Conservation (phyloP, 2,329 filamentous ascomycete species). For the Lasiodiplodia gonubiensis region DNA sequence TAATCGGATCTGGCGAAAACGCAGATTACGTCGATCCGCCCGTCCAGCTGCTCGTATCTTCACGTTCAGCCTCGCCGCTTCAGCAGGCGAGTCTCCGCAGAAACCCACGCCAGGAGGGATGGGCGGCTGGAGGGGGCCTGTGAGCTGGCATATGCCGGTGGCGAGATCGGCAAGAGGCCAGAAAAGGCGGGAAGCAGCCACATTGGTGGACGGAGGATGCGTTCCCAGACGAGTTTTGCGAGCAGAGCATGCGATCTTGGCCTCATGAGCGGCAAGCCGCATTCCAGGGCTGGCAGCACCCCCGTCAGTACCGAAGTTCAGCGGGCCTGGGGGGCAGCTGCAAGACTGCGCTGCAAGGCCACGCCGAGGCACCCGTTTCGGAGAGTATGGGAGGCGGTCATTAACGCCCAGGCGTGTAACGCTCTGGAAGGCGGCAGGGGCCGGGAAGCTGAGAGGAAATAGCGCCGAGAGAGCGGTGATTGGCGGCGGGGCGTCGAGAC, state of each 20-base stretch:
- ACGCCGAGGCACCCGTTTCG: conserved; percentile 4
- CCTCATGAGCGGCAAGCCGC: conserved; percentile 11
- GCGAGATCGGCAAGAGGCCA: conserved; percentile 21
- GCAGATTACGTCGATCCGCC: conserved; percentile 24
- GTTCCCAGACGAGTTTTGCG: background rate
- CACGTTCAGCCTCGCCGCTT: conserved; percentile 21
- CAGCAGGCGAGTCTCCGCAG: background rate
- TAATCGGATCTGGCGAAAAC: conserved; percentile 24
- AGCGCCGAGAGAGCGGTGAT: background rate
- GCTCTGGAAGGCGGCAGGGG: conserved; percentile 25
- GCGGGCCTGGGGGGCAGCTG: conserved; percentile 6
- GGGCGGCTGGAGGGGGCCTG: conserved; percentile 14
- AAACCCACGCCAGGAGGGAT: conserved; percentile 8
- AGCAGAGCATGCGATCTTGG: conserved; percentile 12
- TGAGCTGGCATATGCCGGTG: conserved; percentile 26
- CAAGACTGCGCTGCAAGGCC: conserved; percentile 22
- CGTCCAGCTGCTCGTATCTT: conserved; percentile 20
- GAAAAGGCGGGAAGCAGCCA: conserved; percentile 23
- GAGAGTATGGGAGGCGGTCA: conserved; percentile 8
- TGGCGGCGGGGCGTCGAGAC: conserved; percentile 9
- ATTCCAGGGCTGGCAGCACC: conserved; percentile 15
- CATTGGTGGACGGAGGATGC: conserved; percentile 5
- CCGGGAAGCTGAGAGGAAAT: conserved; percentile 13
- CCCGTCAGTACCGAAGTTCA: conserved; percentile 19
- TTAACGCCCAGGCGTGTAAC: conserved; percentile 29